Percentiles rank a stretch among this genome's conserved stretches.
Conservation (phyloP, 306 rosid genomes). For the Luffa aegyptiaca region DNA sequence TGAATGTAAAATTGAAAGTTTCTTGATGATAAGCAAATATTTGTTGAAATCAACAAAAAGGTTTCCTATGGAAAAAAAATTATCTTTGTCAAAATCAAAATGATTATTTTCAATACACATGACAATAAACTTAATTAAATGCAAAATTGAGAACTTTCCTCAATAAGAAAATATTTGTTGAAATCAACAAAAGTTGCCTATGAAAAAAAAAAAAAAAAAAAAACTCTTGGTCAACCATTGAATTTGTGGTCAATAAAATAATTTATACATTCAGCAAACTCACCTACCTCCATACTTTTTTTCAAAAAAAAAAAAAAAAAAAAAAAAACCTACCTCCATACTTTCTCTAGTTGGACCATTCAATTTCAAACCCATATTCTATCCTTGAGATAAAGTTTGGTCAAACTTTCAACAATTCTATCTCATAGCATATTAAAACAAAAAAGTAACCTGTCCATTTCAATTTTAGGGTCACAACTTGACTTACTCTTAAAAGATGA, state of each 20-base stretch:
- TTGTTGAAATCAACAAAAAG: too few species aligned
- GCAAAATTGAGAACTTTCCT: too few species aligned
- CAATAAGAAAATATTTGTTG: background rate
- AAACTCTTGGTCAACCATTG: background rate
- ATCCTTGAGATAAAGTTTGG: background rate
- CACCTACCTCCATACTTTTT: background rate
- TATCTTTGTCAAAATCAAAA: too few species aligned
- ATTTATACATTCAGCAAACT: background rate
- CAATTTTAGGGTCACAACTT: background rate
- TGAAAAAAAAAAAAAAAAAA: background rate
- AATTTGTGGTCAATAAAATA: background rate
- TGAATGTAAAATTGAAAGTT: too few species aligned
- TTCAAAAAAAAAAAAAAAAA: too few species aligned
- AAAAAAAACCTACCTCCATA: background rate
- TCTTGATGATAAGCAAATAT: too few species aligned
- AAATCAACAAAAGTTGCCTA: background rate
- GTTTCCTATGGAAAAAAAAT: too few species aligned
- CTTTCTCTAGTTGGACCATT: background rate
- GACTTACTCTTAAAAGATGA: too few species aligned
- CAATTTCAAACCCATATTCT: background rate
- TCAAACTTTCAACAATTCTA: background rate
- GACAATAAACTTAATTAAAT: background rate
- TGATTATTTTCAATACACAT: too few species aligned
- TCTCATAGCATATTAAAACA: background rate
- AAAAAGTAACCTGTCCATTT: background rate